phyloP scores from a whole-genome alignment of 345 rosid species.

The Salix brachista region DNA sequence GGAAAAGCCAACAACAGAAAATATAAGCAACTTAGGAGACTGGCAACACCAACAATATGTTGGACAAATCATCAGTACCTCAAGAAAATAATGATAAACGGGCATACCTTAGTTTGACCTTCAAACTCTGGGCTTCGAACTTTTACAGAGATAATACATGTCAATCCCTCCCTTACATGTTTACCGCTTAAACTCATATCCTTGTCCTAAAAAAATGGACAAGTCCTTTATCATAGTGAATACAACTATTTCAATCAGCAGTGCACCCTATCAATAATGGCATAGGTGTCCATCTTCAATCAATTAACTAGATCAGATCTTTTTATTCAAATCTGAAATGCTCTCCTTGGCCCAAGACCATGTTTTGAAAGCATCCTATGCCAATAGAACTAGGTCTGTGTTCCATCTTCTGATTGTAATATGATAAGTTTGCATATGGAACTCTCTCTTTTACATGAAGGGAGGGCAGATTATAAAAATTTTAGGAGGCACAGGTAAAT shows the following conservation, averaged over 20 bases:
- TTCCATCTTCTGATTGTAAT: background rate
- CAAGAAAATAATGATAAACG: constrained; percentile 8
- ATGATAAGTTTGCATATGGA: background rate
- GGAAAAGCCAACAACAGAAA: constrained; percentile 7
- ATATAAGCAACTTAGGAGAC: constrained; percentile 12
- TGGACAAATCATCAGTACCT: background rate
- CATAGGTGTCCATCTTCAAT: background rate
- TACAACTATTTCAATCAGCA: background rate
- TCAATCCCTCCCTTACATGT: constrained; percentile 95
- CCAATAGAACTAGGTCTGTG: background rate
- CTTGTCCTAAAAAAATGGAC: constrained; percentile 59
- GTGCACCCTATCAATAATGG: background rate
- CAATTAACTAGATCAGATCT: background rate
- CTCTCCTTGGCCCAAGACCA: background rate
- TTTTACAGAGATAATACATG: constrained; percentile 92
- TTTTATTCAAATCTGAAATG: background rate
- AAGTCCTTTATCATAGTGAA: constrained; percentile 12
- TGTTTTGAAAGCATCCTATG: background rate
- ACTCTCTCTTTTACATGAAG: background rate
- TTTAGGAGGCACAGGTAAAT: background rate
- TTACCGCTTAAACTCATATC: constrained; percentile 90
- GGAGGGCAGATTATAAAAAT: background rate
- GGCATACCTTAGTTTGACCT: constrained; percentile 94
- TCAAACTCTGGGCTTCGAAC: constrained; percentile 98
- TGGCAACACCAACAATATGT: background rate